Base-by-base conservation (phyloP, 2,329 filamentous ascomycete genomes). In the Sporothrix inflata region DNA sequence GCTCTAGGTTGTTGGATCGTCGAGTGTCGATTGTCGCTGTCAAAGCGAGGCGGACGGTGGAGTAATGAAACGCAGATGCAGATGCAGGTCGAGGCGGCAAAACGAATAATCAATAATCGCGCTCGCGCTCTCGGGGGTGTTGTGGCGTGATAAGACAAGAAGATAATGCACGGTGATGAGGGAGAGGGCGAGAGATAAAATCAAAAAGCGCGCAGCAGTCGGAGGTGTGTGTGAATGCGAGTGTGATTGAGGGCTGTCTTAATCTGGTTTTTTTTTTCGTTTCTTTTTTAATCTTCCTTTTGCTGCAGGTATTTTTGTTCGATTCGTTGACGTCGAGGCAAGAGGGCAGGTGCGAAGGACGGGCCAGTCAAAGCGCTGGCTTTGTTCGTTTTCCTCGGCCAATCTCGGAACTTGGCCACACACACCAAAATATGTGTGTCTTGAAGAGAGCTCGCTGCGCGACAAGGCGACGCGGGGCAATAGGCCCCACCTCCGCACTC, bases 321-420 rank as follows among this genome's bases (percentile, higher is more conserved):
- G 9, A 19, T 42, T 65, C 60, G 21, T 60, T 60, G 53, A 61
- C 68, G 68, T 40, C 55, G 53, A 30, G 16, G 27, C 7, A 57
- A 34, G 14, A 47, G 4, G 24, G 34, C 34, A 61, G 53, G 38
- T 34, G 47, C 38, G 19, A 45, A 19, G 38, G 19, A 47, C 27
- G 42, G 9, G 63, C 65, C 45, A 51, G 45, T 51, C 45, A 67
- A 38, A 67, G 30, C 30, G 3, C 4, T 12, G 30, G 57, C 34
- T 53, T 57, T 45, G 60, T 38, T 63, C 70, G 19, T 30, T 51
- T 21, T 45, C 47, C 47, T 71, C 70, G 70, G 70, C 70, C 61
- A 71, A 67, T 71, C 51, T 47, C 70, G 70, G 70, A 60, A 71
- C 70, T 45, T 40, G 45, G 27, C n/a, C 21, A n/a, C 45, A 51